Conservation (phyloP, 2,329 filamentous ascomycete species). For the Talaromyces sp. region DNA sequence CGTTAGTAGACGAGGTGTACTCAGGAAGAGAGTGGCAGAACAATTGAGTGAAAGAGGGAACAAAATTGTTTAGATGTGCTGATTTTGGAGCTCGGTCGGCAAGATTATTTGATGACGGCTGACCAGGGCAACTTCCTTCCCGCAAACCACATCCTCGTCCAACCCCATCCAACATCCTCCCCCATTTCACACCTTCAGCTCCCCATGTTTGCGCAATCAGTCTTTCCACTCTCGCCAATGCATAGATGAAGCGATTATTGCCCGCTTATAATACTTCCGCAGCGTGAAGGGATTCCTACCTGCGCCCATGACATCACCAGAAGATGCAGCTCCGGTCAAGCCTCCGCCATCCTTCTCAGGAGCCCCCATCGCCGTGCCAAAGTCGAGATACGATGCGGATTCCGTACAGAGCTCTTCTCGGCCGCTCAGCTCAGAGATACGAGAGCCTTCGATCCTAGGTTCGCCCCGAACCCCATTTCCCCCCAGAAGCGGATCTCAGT, state of each 20-base stretch:
- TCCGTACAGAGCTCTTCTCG: slow-evolving; percentile 50
- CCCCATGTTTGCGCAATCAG: not conserved
- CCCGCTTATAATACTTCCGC: slow-evolving; percentile 3
- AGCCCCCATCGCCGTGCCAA: slow-evolving; percentile 59
- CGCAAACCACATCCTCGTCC: not conserved
- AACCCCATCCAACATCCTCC: slow-evolving; percentile 1
- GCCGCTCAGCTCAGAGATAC: slow-evolving; percentile 41
- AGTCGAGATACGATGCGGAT: slow-evolving; percentile 51
- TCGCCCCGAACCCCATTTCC: slow-evolving; percentile 58
- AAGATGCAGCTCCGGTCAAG: slow-evolving; percentile 63
- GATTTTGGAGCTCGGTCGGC: not conserved
- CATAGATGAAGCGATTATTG: slow-evolving; percentile 22
- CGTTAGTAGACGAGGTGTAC: not conserved
- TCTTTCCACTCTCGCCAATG: not conserved
- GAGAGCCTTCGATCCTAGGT: slow-evolving; percentile 55
- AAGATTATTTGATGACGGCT: not conserved
- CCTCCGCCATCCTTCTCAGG: slow-evolving; percentile 69
- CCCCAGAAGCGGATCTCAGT: slow-evolving; percentile 53
- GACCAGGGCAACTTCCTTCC: slow-evolving; percentile 1
- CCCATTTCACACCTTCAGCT: not conserved
- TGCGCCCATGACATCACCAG: slow-evolving; percentile 64
- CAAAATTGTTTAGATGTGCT: not conserved
- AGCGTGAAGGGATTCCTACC: slow-evolving; percentile 21
- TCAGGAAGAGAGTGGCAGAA: not conserved
- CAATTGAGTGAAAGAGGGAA: not conserved